Evolutionary conservation across 2,329 filamentous ascomycete species (phyloP).

Genomic region (Ophiostoma tasmaniense): DNA sequence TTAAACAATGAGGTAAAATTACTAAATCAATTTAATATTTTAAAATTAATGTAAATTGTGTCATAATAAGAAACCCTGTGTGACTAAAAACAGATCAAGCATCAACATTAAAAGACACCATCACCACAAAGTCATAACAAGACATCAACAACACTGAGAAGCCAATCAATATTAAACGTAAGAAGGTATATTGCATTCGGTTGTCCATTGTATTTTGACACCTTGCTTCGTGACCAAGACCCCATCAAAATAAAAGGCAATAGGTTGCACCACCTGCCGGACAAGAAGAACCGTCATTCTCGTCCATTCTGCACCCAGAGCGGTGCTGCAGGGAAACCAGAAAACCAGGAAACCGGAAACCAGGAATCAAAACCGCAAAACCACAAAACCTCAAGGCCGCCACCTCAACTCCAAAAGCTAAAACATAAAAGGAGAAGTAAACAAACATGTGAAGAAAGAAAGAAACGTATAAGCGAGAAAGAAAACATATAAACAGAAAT

Average conservation of each 20-base stretch:
- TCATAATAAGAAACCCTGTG: too few relatives aligned
- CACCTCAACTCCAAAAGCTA: conserved; percentile 8
- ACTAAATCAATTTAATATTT: too few relatives aligned
- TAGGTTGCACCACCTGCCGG: background rate
- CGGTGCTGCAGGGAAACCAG: conserved; percentile 2
- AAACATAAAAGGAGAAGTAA: background rate
- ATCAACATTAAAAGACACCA: too few relatives aligned
- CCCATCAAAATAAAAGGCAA: background rate
- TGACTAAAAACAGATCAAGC: too few relatives aligned
- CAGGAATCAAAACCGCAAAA: background rate
- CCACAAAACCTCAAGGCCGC: background rate
- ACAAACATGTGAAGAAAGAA: background rate
- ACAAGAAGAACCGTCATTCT: conserved; percentile 2
- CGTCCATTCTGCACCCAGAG: background rate
- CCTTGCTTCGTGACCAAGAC: background rate
- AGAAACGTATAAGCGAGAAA: background rate
- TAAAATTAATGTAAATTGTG: too few relatives aligned
- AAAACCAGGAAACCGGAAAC: conserved; percentile 1
- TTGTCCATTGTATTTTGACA: background rate
- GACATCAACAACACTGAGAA: background rate
- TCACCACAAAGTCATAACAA: background rate
- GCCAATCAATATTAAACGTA: background rate
- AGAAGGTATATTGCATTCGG: background rate
- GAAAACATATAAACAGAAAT: background rate
- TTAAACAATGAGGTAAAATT: too few relatives aligned